Conservation (phyloP, 768 basidiomycete species). For the Holtermannia corniformis region DNA sequence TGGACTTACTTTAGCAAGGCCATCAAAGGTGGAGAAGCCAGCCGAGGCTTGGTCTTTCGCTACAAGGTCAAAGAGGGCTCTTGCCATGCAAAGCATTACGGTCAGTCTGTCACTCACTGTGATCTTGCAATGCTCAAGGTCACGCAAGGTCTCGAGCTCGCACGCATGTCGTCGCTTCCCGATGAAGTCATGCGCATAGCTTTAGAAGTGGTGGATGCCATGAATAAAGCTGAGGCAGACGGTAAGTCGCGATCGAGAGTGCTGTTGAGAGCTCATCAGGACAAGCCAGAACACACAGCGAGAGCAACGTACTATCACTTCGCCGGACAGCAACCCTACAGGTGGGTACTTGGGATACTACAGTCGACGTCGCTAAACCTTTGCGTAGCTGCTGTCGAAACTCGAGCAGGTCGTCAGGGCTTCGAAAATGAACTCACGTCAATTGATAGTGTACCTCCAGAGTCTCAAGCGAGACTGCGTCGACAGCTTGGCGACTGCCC, state of each 20-base stretch:
- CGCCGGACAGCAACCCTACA: background rate
- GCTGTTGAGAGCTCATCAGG: background rate
- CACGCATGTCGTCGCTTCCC: constrained; percentile 78
- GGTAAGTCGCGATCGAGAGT: constrained; percentile 52
- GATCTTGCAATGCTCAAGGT: background rate
- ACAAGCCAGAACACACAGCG: background rate
- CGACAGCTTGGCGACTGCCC: too few relatives aligned
- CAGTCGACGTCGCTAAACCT: background rate
- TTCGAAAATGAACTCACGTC: background rate
- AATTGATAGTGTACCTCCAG: background rate
- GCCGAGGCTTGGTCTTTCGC: constrained; percentile 33
- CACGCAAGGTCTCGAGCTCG: constrained; percentile 71
- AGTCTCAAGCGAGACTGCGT: background rate
- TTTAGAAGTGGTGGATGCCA: constrained; percentile 52
- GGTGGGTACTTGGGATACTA: background rate
- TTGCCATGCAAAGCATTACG: constrained; percentile 34
- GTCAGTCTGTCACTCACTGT: constrained; percentile 4
- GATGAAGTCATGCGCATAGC: constrained; percentile 57
- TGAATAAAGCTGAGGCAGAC: constrained; percentile 53
- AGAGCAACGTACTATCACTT: background rate
- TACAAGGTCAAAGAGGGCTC: constrained; percentile 40
- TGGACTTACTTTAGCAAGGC: constrained; percentile 5
- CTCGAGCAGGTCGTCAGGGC: background rate
- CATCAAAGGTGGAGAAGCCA: constrained; percentile 10
- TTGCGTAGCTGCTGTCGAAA: background rate